phyloP scores from a whole-genome alignment of 148 eudicot species.

The Cornus controversa region DNA sequence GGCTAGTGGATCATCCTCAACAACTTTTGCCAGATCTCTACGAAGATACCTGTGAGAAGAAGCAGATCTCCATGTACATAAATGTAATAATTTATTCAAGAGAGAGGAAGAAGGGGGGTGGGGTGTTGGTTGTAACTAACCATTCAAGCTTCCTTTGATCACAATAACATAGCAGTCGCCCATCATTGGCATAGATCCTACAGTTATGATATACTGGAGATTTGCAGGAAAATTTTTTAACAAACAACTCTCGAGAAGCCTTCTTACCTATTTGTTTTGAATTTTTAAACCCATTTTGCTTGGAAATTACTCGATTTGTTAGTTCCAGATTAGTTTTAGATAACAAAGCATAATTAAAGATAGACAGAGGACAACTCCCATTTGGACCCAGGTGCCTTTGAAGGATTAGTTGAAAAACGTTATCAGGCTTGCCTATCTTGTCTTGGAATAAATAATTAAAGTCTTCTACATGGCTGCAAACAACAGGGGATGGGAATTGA shows the following conservation, averaged over 20 bases:
- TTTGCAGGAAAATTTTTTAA: slow-evolving; percentile 94
- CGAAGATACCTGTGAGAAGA: slow-evolving; percentile 65
- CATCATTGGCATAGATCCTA: slow-evolving; percentile 94
- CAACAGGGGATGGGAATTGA: slow-evolving; percentile 66
- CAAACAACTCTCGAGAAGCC: slow-evolving; percentile 83
- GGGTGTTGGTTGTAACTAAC: too few relatives aligned
- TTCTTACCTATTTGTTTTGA: slow-evolving; percentile 53
- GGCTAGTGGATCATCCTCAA: slow-evolving; percentile 85
- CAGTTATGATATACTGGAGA: slow-evolving; percentile 97
- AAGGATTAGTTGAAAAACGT: slow-evolving; percentile 48
- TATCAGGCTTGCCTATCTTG: slow-evolving; percentile 36
- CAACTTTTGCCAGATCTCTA: slow-evolving; percentile 77
- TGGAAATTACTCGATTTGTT: slow-evolving; percentile 35
- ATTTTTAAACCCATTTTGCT: slow-evolving; percentile 45
- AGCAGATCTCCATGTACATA: neutral
- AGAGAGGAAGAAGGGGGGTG: neutral
- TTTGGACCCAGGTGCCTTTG: slow-evolving; percentile 63
- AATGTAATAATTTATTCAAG: neutral
- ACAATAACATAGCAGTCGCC: slow-evolving; percentile 86
- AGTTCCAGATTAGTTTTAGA: slow-evolving; percentile 48
- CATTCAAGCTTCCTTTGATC: slow-evolving; percentile 95
- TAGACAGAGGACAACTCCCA: slow-evolving; percentile 79
- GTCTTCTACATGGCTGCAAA: slow-evolving; percentile 78
- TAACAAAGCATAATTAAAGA: slow-evolving; percentile 66
- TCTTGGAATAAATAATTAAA: slow-evolving; percentile 47